Conservation (phyloP, 768 basidiomycete genomes). For the Leccinum disarticulatum region DNA sequence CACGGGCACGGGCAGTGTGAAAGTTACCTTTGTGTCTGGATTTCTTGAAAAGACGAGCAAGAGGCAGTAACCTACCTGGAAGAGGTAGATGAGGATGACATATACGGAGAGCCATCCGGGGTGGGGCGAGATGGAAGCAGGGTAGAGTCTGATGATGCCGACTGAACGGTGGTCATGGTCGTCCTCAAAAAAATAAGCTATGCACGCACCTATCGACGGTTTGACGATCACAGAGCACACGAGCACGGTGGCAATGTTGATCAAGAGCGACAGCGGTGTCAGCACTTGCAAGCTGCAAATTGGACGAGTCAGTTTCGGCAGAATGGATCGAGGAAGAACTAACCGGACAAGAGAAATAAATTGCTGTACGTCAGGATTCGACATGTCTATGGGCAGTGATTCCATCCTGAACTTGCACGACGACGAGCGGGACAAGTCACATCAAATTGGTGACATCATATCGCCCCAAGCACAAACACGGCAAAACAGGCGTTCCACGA, state of each 20-base stretch:
- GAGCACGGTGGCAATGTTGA: conserved; percentile 71
- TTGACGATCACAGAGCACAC: conserved; percentile 67
- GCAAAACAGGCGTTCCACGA: conserved; percentile 1
- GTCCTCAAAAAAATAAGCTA: not conserved
- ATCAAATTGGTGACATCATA: conserved; percentile 16
- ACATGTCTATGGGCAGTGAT: conserved; percentile 54
- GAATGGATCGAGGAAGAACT: conserved; percentile 3
- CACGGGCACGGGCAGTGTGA: not conserved
- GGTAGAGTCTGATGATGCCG: conserved; percentile 51
- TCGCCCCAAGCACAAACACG: conserved; percentile 6
- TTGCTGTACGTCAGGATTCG: conserved; percentile 61
- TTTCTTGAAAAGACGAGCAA: conserved; percentile 70
- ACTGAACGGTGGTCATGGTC: conserved; percentile 32
- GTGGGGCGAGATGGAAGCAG: conserved; percentile 72
- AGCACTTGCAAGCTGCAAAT: conserved; percentile 70
- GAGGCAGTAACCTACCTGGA: conserved; percentile 81
- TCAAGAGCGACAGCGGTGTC: conserved; percentile 79
- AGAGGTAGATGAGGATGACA: conserved; percentile 56
- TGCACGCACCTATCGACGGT: conserved; percentile 55
- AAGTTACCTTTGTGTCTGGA: conserved; percentile 72
- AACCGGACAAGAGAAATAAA: conserved; percentile 65
- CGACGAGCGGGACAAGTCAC: not conserved
- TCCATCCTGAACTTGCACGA: conserved; percentile 41
- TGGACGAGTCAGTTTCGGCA: not conserved
- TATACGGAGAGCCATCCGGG: conserved; percentile 58